Evolutionary conservation across 805 yeast species (phyloP), one percentile per base, ranked within the genome.

Genomic region (Zygotorulaspora danielsina): DNA sequence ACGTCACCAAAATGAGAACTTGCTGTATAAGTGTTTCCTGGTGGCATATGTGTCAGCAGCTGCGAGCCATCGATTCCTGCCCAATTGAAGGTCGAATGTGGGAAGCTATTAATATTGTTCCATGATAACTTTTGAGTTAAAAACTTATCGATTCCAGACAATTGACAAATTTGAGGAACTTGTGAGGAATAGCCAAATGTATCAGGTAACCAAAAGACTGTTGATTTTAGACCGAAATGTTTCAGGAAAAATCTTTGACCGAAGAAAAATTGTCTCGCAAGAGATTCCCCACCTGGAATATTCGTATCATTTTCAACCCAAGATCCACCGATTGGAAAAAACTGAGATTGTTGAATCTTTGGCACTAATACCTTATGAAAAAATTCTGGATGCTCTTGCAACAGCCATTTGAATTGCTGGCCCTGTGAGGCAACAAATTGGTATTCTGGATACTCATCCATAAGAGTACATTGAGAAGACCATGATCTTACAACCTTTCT

Each of bases 261-360:
- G 43, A 84, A 76, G 38, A 89, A 67, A 54, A 89, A 85, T 57
- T 90, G 98, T 49, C 98, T 76, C 5, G 80, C 79, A 40, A 90
- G 68, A 0, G 96, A 82, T 63, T 90, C 98, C 31, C 97, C 97
- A 46, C 76, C 70, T n/a, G 98, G 98, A 66, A 90, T 71, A 63
- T 90, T 90, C 8, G 97, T 90, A 61, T 90, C 98, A 60, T 87
- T 82, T 64, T 90, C 98, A 30, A 93, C 97, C 97, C 97, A 90
- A 0, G 96, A 79, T 5, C 98, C 98, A 37, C 98, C 98, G 44
- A 93, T 75, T 8, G 96, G 95, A 34, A 89, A 71, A 54, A 90
- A 90, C 49, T 84, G 81, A 37, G 84, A 84, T 15, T 76, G 76
- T 34, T 74, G 68, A 39, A 81, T 81, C 37, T 83, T 84, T 19